A percentile compares a stretch with the other conserved stretches of the same genome.
Evolutionary conservation across 2,329 filamentous ascomycete genomes (phyloP).

Genomic region (Fusarium dimerum): DNA sequence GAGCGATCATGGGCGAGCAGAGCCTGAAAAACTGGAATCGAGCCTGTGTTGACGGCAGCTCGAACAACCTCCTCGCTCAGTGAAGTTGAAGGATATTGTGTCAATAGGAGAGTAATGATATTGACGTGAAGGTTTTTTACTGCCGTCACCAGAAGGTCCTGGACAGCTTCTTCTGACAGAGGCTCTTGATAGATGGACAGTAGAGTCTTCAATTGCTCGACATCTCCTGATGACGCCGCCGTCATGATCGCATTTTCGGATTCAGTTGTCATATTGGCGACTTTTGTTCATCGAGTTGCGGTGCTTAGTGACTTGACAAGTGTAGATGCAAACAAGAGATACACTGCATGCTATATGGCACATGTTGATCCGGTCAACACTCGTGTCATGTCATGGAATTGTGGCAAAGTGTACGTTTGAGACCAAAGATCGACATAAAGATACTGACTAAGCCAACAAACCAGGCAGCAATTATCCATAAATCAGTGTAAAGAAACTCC

Average conservation of each 20-base stretch:
- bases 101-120: conserved; percentile 6
- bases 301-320: background rate
- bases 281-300: background rate
- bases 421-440: too few species aligned
- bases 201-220: background rate
- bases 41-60: conserved; percentile 8
- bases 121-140: background rate
- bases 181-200: background rate
- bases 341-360: too few species aligned
- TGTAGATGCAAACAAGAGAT: background rate
- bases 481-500: too few species aligned
- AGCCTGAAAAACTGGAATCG: conserved; percentile 5
- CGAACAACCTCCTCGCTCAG: conserved; percentile 9
- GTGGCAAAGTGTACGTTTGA: too few species aligned
- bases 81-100: background rate
- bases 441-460: too few species aligned
- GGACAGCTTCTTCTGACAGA: background rate
- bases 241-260: background rate
- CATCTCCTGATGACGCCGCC: background rate
- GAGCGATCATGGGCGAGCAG: conserved; percentile 8
- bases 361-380: too few species aligned
- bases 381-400: too few species aligned
- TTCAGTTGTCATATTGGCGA: background rate
- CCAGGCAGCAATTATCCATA: too few species aligned
- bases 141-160: conserved; percentile 1